phyloP scores from a whole-genome alignment of 1,284 basidiomycete genomes.

The Apiotrichum veenhuisii region DNA sequence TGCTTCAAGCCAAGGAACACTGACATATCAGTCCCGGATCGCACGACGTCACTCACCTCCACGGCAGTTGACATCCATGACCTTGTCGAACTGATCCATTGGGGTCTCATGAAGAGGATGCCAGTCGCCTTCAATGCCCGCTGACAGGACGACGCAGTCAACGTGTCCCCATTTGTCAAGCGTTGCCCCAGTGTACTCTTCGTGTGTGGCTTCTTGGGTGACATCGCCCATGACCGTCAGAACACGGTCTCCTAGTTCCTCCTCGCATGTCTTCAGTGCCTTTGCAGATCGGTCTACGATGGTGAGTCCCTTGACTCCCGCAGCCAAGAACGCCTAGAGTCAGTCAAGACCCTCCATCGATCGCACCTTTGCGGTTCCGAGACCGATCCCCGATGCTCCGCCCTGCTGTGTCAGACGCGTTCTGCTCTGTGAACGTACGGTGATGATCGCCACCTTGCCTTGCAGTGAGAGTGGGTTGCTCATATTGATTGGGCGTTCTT shows the following conservation, averaged over 20 bases:
- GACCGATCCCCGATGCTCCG: conserved; percentile 23
- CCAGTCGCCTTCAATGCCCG: conserved; percentile 19
- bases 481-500: neutral
- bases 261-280: neutral
- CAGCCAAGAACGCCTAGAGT: conserved; percentile 13
- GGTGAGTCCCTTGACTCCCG: conserved; percentile 17
- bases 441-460: conserved; percentile 14
- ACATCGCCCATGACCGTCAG: conserved; percentile 16
- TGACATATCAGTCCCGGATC: neutral
- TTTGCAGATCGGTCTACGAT: conserved; percentile 16
- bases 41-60: conserved; percentile 11
- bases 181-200: conserved; percentile 9
- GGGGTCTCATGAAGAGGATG: conserved; percentile 12
- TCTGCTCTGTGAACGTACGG: neutral
- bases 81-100: conserved; percentile 18
- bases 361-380: conserved; percentile 15
- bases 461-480: neutral
- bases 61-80: conserved; percentile 18
- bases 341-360: no score
- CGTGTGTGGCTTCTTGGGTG: conserved; percentile 7
- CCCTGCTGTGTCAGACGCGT: conserved; percentile 9
- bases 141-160: conserved; percentile 19
- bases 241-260: conserved; percentile 5
- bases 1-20: conserved; percentile 31
- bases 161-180: conserved; percentile 19